Evolutionary conservation across 768 basidiomycete species (phyloP), one percentile per base, ranked within the genome.

Genomic region (Tricholoma sp.): DNA sequence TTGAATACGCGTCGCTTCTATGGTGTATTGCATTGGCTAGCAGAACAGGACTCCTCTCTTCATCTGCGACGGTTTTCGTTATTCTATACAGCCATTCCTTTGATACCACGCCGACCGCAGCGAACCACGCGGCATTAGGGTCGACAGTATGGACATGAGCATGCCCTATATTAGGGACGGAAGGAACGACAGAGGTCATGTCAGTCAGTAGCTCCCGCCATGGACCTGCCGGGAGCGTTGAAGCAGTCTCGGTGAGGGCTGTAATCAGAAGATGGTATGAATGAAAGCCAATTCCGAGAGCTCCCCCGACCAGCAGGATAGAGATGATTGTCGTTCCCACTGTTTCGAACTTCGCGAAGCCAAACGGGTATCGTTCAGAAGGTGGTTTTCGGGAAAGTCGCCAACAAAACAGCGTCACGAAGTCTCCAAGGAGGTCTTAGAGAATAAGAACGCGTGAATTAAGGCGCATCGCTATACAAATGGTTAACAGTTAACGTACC

Each of bases 11-110:
- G 69, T 99, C 97, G 61, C 91, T 94, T n/a, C 97, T 83, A 72
- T 99, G 97, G 70, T 98, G 96, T 56, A 94, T 81, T 5, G 96
- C 97, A 69, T 98, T 99, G n/a, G 97, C 97, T 18, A 88, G 76
- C 53, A 99, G 73, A 0, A 99, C 97, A 4, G 92, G 91, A 65
- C 89, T 92, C 64, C 86, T 85, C 71, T 98, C 94, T 64, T 92
- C 84, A 57, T 91, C 85, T 10, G 96, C 97, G 29, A 99, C 95
- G 55, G 80, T 83, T 67, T 89, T 89, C 49, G 94, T 98, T 47
- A 87, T 75, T 43, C 94, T 78, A 72, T 96, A 98, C 11, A 99
- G 70, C 87, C 89, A 98, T 71, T 99, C 97, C 68, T 99, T 99
- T 59, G 81, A 71, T 3, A 92, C 51, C 2, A 98, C 84, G 61